Conservation (phyloP, 2,329 filamentous ascomycete genomes). For the Amesomyces nigricolor region DNA sequence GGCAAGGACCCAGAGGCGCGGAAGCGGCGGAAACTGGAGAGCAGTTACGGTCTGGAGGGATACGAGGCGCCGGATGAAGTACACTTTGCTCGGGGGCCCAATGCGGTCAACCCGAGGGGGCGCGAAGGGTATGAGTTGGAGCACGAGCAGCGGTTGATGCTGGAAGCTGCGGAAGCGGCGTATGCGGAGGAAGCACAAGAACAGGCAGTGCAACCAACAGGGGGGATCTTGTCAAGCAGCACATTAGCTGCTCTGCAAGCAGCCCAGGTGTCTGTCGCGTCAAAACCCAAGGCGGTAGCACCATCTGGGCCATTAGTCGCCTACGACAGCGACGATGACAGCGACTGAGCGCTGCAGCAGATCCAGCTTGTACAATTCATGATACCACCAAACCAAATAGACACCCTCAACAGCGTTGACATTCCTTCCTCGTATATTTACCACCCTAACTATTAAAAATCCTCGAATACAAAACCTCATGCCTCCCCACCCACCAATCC, state of each 20-base stretch:
- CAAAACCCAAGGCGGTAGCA: constrained; percentile 47
- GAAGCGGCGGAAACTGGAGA: constrained; percentile 85
- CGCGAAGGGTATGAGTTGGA: constrained; percentile 58
- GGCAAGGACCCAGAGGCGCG: constrained; percentile 80
- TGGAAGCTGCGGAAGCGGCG: constrained; percentile 50
- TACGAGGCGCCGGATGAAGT: constrained; percentile 94
- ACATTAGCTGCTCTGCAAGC: constrained; percentile 73
- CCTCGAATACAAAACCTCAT: constrained; percentile 76
- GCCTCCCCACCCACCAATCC: constrained; percentile 77
- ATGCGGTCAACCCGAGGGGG: constrained; percentile 56
- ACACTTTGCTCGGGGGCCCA: constrained; percentile 78
- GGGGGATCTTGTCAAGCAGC: constrained; percentile 73
- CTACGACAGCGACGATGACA: constrained; percentile 67
- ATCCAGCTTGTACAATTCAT: neutral
- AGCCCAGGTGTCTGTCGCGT: constrained; percentile 48
- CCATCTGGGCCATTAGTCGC: constrained; percentile 70
- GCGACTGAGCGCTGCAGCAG: constrained; percentile 25
- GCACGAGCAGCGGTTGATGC: constrained; percentile 53
- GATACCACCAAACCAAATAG: constrained; percentile 12
- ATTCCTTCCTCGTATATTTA: neutral
- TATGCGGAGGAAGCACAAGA: constrained; percentile 38
- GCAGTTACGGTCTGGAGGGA: constrained; percentile 79
- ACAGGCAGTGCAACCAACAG: constrained; percentile 36
- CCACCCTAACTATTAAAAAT: constrained; percentile 70
- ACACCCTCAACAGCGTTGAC: neutral